Conservation (phyloP, 306 rosid species). For the Psophocarpus tetragonolobus region DNA sequence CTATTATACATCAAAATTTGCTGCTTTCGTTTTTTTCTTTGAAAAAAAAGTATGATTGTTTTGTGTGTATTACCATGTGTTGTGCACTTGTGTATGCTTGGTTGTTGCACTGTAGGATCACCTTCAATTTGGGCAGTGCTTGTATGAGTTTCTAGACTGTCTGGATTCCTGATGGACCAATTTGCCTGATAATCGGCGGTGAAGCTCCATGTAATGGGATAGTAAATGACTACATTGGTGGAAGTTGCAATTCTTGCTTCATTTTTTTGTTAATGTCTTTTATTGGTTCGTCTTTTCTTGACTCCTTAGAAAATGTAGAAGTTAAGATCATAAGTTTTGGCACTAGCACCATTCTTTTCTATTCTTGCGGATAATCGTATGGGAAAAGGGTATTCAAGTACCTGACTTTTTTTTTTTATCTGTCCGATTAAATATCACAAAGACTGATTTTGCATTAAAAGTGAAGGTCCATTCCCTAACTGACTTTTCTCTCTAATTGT, state of each 20-base stretch:
- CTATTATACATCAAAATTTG: no score
- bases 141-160: constrained; percentile 81
- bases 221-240: constrained; percentile 68
- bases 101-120: constrained; percentile 63
- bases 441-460: background rate
- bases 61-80: no score
- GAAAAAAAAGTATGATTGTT: no score
- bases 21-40: no score
- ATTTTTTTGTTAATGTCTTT: constrained; percentile 5
- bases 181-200: constrained; percentile 76
- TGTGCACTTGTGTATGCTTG: no score
- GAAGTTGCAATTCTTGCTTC: constrained; percentile 39
- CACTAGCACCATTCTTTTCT: no score
- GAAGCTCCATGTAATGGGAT: constrained; percentile 75
- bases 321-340: no score
- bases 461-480: no score
- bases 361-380: no score
- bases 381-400: background rate
- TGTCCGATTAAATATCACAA: background rate
- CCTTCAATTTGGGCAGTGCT: constrained; percentile 73
- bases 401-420: background rate
- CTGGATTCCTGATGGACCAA: constrained; percentile 78
- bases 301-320: no score
- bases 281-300: no score
- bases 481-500: background rate